Base-by-base conservation (phyloP, 371 early-diverging fungal genomes). In the Apophysomyces variabilis region DNA sequence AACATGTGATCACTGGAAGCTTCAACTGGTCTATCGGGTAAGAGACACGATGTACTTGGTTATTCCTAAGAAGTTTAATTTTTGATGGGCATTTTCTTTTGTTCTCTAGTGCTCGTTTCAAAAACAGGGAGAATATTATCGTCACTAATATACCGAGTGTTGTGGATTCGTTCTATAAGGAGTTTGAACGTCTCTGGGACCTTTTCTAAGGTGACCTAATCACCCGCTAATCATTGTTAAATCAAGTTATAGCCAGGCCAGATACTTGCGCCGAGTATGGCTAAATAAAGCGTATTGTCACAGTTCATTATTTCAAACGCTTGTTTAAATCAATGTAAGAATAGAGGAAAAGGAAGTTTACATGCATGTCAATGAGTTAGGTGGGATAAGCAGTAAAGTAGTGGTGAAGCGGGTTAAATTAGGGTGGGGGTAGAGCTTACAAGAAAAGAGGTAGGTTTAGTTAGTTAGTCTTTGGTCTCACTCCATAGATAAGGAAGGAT, bases 121-220 rank as follows among this genome's bases (percentile, higher is more conserved):
- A 74, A 61, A 89, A 89, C 66, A 74, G 80, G 38, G 89, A 89
- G 65, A 85, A 89, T 60, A 76, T 86, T 26, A 64, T 89, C 37
- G 79, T 87, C 54, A 86, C 86, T 21, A 87, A 87, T 70, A 80
- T 85, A 39, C 77, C 79, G 0, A 65, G 74, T 60, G 82, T 83
- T 1, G 85, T 84, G 9, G 43, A 72, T 39, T 71, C 75, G 3
- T 89, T 72, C 61, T 66, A 75, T n/a, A 60, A 73, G 9, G 86
- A 89, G 69, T 89, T 89, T 69, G 77, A 88, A 7, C 59, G 65
- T 9, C 70, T 89, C 2, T 89, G 90, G 90, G 50, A 37, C 7
- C 39, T 65, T 58, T 87, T 85, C 60, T 79, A 77, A 68, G 32
- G 32, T 1, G 32, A 26, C 32, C 32, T 26, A 26, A 26, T 26